Base-by-base conservation (phyloP, 2,329 filamentous ascomycete species). In the Beauveria asiatica region DNA sequence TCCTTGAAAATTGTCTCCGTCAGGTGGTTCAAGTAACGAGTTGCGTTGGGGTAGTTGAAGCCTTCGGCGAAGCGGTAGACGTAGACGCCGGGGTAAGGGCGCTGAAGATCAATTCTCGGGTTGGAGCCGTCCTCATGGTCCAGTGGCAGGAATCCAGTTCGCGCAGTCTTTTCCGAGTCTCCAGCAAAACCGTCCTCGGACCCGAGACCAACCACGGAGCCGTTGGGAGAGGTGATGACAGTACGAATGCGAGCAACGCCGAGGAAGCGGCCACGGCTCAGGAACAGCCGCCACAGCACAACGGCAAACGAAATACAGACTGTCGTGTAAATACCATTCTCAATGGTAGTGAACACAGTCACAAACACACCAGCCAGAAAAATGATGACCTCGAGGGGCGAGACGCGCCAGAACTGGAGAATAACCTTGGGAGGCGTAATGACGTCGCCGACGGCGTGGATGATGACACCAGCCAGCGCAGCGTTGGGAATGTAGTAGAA, bases 11-110 rank as follows among this genome's bases (percentile, higher is more conserved):
- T 74, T 50, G 73, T 70, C 21, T 80, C 75, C 2, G 85, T 83
- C 55, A 96, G 79, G 68, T 90, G 84, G 68, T 97, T 92, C 60
- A 96, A 83, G 64, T 95, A 92, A 70, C 90, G 87, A 68, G 90
- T 90, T 21, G 92, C 92, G 67, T 96, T 99, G 62, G 93, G 91
- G 69, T 97, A 99, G 75, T 94, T 96, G 80, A 96, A 96, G 48
- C 92, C 90, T 75, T 97, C 93, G 0, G 89, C 86, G 73, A 96
- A 97, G 49, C 93, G 86, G 77, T 96, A 97, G 69, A 97, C 96
- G 75, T 97, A 96, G 65, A 99, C 83, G 57, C 94, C 94, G 0
- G 93, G 93, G 68, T 94, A 90, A 1, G 94, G 92, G 59, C 84
- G 84, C 63, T 89, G 80, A n/a, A 96, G 79, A 11, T 88, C 81